Evolutionary conservation across 129 eudicot species (phyloP), one percentile per base, ranked within the genome.

Genomic region (Daucus carota): DNA sequence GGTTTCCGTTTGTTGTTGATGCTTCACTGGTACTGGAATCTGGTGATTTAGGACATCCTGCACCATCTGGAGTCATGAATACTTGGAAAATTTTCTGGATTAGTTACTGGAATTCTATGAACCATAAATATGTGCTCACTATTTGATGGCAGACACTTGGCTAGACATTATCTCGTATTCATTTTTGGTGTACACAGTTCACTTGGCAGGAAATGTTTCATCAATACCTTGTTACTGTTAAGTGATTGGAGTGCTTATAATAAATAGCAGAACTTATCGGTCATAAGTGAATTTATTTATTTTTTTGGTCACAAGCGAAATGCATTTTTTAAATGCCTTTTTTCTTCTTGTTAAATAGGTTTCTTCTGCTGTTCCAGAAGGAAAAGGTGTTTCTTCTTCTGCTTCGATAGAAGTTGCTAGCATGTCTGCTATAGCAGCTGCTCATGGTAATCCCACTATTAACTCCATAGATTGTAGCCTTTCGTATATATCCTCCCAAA

Each of bases 371-470:
- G 99, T 94, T 60, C 99, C 99, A 7, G 99, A 94, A 80, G 99
- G 99, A 32, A 94, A 94, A 86, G 99, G 99, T 75, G 99, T 91
- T 77, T 91, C 99, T 28, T 94, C 97, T 77, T 94, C 99, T 68
- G 99, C 99, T 63, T 81, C 97, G 17, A 90, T 94, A 73, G 99
- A 94, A 77, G 99, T 94, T 41, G 99, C 99, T 62, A 94, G 92
- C 82, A 94, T 94, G 97, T 86, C 97, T 80, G 99, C 97, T 22
- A 78, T 91, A 29, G 99, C 96, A 68, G 99, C 99, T 84, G 89
- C 96, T 83, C 89, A 86, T 86, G 99, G 99, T 94, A 76, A 63
- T 82, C 31, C 20, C 20, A 18, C 40, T 32, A 32, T 16, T 28
- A 15, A 17, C 34, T 63, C 29, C 3, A 26, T 63, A 31, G 3